Conservation (phyloP, 73 alveolate genomes). For the Durusdinium trenchii region DNA sequence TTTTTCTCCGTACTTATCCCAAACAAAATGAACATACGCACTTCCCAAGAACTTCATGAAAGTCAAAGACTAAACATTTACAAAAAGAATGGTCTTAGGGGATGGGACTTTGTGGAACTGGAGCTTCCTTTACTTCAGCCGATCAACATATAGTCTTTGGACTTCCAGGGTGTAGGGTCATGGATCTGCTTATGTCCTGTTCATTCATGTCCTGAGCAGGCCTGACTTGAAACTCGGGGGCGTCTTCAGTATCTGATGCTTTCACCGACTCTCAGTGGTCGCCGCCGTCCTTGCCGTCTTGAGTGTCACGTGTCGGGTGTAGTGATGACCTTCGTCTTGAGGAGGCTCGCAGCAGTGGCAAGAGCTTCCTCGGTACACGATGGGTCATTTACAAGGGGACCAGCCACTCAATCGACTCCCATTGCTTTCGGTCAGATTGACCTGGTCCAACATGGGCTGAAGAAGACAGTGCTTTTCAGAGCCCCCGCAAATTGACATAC, state of each 20-base stretch:
- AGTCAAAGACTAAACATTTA: too few species aligned
- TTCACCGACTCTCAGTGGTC: too few species aligned
- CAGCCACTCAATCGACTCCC: too few species aligned
- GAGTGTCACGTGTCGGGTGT: not conserved
- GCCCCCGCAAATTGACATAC: too few species aligned
- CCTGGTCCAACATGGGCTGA: too few species aligned
- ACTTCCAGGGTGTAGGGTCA: not conserved
- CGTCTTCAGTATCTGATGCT: not conserved
- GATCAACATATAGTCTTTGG: not conserved
- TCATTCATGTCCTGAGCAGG: not conserved
- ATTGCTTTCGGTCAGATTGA: too few species aligned
- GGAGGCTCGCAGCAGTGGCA: slow-evolving; percentile 24
- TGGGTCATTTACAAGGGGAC: too few species aligned
- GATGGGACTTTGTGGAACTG: not conserved
- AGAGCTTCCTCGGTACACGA: slow-evolving; percentile 17
- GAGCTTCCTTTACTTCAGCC: not conserved
- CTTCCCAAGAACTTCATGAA: not conserved
- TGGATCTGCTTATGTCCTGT: not conserved
- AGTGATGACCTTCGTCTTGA: slow-evolving; percentile 57
- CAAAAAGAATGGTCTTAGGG: not conserved
- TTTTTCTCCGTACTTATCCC: too few species aligned
- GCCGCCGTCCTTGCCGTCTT: too few species aligned
- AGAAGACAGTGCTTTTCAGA: too few species aligned
- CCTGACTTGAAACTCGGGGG: not conserved
- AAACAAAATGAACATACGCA: too few species aligned